Evolutionary conservation across 257 asterid species (phyloP).

Genomic region (Prunella vulgaris): DNA sequence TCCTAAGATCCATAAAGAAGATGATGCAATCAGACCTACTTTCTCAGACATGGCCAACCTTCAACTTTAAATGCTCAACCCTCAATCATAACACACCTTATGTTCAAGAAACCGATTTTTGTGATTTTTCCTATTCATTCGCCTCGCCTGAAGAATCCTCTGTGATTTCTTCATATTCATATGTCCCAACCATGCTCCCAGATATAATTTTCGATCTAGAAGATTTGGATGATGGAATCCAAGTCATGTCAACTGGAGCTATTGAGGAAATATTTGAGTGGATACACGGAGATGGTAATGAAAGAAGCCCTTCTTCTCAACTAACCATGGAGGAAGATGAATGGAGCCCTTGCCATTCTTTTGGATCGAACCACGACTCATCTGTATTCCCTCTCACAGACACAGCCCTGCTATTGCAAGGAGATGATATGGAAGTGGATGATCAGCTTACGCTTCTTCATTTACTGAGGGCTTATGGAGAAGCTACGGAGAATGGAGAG

Average conservation of each 20-base stretch:
- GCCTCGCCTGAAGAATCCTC: constrained; percentile 35
- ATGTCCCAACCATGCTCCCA: constrained; percentile 27
- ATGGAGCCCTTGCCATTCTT: constrained; percentile 35
- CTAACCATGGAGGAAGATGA: constrained; percentile 27
- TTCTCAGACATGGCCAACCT: constrained; percentile 39
- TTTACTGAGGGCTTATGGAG: constrained; percentile 54
- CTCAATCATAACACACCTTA: constrained; percentile 20
- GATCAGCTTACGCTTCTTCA: constrained; percentile 37
- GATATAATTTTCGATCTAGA: constrained; percentile 39
- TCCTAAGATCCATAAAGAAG: constrained; percentile 6
- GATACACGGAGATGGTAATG: constrained; percentile 38
- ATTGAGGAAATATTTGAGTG: constrained; percentile 30
- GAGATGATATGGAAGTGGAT: constrained; percentile 32
- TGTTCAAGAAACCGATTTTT: constrained; percentile 30
- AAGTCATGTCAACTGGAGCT: constrained; percentile 11
- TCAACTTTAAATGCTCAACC: constrained; percentile 22
- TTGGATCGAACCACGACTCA: constrained; percentile 30
- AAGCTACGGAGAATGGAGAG: constrained; percentile 53
- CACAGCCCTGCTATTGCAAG: constrained; percentile 24
- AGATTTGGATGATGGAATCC: constrained; percentile 27
- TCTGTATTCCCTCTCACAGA: background rate
- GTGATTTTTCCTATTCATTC: constrained; percentile 35
- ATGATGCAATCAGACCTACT: constrained; percentile 48
- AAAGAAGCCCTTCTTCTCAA: constrained; percentile 25
- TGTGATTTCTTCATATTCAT: constrained; percentile 41